These are phyloP conservation scores for Fusarium coicis DNA, from an alignment of 2,329 filamentous ascomycete genomes.

Conservation along the genomic window DNA sequence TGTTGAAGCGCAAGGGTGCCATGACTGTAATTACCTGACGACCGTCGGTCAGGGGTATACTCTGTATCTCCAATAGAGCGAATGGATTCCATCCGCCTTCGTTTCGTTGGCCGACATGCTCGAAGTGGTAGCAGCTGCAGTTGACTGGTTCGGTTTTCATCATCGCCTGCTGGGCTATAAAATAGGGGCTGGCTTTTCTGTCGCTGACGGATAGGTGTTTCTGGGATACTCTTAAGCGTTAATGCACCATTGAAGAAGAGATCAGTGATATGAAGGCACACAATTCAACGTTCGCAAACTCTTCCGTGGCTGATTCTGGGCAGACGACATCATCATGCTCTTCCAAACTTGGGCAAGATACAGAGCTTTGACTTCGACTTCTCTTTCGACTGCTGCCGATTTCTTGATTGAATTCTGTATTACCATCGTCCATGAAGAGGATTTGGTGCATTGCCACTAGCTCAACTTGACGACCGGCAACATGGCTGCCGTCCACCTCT, in stretches of 20 bases:
- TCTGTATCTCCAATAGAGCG: conserved; percentile 6
- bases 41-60: background rate
- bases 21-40: background rate
- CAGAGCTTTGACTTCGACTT: background rate
- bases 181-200: background rate
- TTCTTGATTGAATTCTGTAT: background rate
- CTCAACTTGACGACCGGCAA: background rate
- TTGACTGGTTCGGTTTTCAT: background rate
- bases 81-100: conserved; percentile 34
- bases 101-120: conserved; percentile 1
- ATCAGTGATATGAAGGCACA: background rate
- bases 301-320: conserved; percentile 19
- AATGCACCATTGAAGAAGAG: background rate
- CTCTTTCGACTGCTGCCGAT: background rate
- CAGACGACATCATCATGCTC: background rate
- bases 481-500: background rate
- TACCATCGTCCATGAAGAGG: background rate
- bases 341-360: background rate
- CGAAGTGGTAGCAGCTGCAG: background rate
- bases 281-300: conserved; percentile 27
- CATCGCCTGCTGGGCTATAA: background rate
- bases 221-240: conserved; percentile 28
- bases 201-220: conserved; percentile 20
- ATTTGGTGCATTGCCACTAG: background rate
- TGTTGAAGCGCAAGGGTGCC: background rate